Base-by-base conservation (phyloP, 352 stramenopile genomes). In the Globisporangium heterothallicum region DNA sequence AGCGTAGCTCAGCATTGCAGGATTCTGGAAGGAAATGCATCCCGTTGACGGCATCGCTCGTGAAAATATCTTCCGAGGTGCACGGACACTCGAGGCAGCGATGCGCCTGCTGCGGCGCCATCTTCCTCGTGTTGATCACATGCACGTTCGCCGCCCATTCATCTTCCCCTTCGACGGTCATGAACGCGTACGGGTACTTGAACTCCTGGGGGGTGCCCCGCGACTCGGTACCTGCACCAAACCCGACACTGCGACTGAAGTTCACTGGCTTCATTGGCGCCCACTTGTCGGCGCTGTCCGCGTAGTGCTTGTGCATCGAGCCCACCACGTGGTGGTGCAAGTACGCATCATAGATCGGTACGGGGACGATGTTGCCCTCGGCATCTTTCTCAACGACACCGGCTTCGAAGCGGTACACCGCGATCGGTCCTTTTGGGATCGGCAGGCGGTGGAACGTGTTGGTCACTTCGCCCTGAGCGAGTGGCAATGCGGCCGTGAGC, bases 111-210 rank as follows among this genome's bases (percentile, higher is more conserved):
- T 63, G 52, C 7, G 46, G 34, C 19, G 55, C 9, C 64, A 92
- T 67, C 42, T 78, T 58, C 42, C 81, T 76, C 26, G 78, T 92
- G 70, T 92, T 90, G 65, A 92, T 85, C 29, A 92, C 67, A 59
- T 92, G 81, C 14, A 90, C 76, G 59, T 90, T 92, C 9, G 79
- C 76, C 25, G 87, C 42, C 81, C 78, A 92, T 53, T 90, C 81
- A 56, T 90, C 74, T 47, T 92, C 78, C 12, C 75, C 78, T 8
- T 74, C 70, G 8, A 88, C 68, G 34, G 81, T 92, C 59, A 88
- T 70, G 61, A 90, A 92, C 26, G 76, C 81, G 53, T 88, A 92
- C 22, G 81, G 81, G 48, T 80, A 84, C 56, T 81, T 68, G 42
- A 90, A 90, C 61, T 88, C 62, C 59, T 92, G 81, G 22, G 81